Percentiles rank a stretch among this genome's conserved stretches.
Conservation (phyloP, 257 asterid genomes). For the Rehmannia glutinosa region DNA sequence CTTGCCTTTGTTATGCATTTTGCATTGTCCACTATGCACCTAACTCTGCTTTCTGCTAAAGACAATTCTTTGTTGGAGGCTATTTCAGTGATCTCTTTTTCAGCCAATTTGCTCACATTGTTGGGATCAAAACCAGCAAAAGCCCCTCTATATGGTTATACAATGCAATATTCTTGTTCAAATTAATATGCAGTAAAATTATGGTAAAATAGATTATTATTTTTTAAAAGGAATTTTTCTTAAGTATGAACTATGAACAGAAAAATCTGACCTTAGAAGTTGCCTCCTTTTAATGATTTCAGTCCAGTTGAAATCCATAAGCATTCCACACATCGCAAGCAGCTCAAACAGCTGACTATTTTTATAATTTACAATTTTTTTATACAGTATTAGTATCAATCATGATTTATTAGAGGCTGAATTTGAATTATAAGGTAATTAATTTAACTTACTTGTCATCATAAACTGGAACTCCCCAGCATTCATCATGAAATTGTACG, state of each 20-base stretch:
- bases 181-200: no score
- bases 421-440: neutral
- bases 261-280: constrained; percentile 50
- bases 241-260: no score
- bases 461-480: constrained; percentile 97
- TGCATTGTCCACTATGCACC: constrained; percentile 89
- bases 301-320: constrained; percentile 95
- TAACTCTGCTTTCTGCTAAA: constrained; percentile 64
- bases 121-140: constrained; percentile 69
- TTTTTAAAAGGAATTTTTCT: no score
- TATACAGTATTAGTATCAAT: no score
- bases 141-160: no score
- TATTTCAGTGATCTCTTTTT: constrained; percentile 54
- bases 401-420: no score
- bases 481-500: constrained; percentile 85
- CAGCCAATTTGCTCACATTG: constrained; percentile 70
- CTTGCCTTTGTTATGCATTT: constrained; percentile 78
- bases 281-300: constrained; percentile 70
- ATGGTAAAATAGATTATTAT: no score
- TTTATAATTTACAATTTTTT: neutral
- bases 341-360: constrained; percentile 77
- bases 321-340: constrained; percentile 86
- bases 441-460: constrained; percentile 72
- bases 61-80: constrained; percentile 47
- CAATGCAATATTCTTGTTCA: no score